Evolutionary conservation across 2,329 filamentous ascomycete species (phyloP), one percentile per base, ranked within the genome.

Genomic region (Sarocladium brachiariae): DNA sequence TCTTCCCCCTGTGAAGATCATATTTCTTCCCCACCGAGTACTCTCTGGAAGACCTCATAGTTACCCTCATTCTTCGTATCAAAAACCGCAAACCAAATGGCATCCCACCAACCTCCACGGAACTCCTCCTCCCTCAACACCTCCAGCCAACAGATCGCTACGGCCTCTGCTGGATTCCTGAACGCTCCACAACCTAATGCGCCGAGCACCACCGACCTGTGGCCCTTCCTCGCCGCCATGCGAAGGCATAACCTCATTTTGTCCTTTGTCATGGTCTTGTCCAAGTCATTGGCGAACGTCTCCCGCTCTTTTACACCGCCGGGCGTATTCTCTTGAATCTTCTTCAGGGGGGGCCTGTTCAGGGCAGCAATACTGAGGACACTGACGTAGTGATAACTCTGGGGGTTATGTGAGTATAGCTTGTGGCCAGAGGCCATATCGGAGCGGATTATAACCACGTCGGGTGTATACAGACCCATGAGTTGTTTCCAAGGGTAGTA

Each of bases 121-220:
- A 86, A 86, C 65, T 88, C 83, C 0, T 54, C 33, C 59, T 87
- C 81, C 25, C 60, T 52, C 50, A 87, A 65, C 30, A 86, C 81
- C 58, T 81, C 75, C 24, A 69, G 61, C 74, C 83, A 89, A 56
- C 81, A 83, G 30, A 66, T 53, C 2, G 79, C 83, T n/a, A 88
- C 78, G 54, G 81, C 80, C 27, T 68, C 64, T 0, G 72, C 71
- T 8, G 85, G 85, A 60, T 87, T 86, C 0, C 57, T 58, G 61
- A 86, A 87, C 1, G 77, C 82, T 3, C 84, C 85, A 57, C 84
- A 89, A 0, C 85, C 85, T 47, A 89, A 60, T 0, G 85, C 84
- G 0, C 85, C 84, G 1, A 89, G 70, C 4, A 89, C 78, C 8
- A 89, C 64, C 56, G 75, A 70, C 19, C 73, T 69, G 58, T 86